Evolutionary conservation across 805 yeast species (phyloP).

Genomic region (Yamadazyma olivae): DNA sequence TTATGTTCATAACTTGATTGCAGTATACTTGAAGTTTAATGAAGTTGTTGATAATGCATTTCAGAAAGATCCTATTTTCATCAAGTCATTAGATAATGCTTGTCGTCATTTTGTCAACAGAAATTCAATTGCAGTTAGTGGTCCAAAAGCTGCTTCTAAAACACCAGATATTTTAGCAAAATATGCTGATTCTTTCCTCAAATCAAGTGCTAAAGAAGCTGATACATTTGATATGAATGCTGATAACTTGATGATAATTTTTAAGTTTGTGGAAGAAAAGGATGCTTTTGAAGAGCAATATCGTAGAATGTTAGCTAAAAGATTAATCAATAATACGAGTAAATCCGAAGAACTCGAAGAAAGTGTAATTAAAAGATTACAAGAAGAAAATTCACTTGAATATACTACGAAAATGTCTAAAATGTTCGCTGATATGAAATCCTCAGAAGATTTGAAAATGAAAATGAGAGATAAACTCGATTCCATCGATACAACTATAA

Average conservation of each 20-base stretch:
- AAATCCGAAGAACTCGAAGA: slow-evolving; percentile 86
- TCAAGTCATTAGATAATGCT: slow-evolving; percentile 85
- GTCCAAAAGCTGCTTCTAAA: slow-evolving; percentile 57
- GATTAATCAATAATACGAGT: slow-evolving; percentile 84
- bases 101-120: slow-evolving; percentile 80
- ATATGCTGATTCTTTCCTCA: slow-evolving; percentile 81
- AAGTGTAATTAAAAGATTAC: slow-evolving; percentile 76
- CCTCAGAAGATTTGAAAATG: slow-evolving; percentile 72
- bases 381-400: slow-evolving; percentile 86
- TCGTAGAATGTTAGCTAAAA: slow-evolving; percentile 81
- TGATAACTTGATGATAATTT: slow-evolving; percentile 81
- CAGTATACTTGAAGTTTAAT: slow-evolving; percentile 65
- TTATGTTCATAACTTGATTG: slow-evolving; percentile 74
- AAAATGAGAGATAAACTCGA: slow-evolving; percentile 46
- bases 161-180: slow-evolving; percentile 92
- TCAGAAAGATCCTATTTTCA: slow-evolving; percentile 70
- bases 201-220: slow-evolving; percentile 65
- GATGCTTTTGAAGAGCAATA: slow-evolving; percentile 94
- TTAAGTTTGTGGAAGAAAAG: slow-evolving; percentile 86
- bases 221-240: slow-evolving; percentile 74
- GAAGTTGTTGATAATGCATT: slow-evolving; percentile 65
- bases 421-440: slow-evolving; percentile 92
- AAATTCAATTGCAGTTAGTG: slow-evolving; percentile 75
- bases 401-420: slow-evolving; percentile 91
- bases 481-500: slow-evolving; percentile 25